Conservation (phyloP, 2,329 filamentous ascomycete genomes). For the Aspergillus calidoustus region DNA sequence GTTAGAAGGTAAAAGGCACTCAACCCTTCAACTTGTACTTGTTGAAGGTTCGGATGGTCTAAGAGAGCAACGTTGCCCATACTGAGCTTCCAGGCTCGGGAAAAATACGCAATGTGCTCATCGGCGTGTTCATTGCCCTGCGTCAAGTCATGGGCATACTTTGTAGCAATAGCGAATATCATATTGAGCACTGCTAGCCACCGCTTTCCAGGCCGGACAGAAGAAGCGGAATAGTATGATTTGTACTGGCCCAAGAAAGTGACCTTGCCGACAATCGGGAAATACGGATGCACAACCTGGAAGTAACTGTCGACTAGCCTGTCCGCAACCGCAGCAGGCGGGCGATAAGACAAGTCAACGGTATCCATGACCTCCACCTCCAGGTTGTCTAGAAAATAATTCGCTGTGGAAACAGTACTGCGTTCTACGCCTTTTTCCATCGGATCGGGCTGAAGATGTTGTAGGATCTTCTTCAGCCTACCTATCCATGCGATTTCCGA, state of each 20-base stretch:
- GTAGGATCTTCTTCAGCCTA: conserved; percentile 43
- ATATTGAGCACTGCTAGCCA: conserved; percentile 51
- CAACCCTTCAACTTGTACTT: conserved; percentile 49
- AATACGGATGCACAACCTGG: conserved; percentile 43
- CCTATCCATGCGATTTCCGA: conserved; percentile 52
- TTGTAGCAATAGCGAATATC: conserved; percentile 50
- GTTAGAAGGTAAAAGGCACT: conserved; percentile 47
- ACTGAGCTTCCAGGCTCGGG: conserved; percentile 47
- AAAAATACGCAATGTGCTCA: conserved; percentile 48
- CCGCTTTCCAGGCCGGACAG: conserved; percentile 41
- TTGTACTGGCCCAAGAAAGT: conserved; percentile 47
- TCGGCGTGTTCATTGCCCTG: conserved; percentile 31
- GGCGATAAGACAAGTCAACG: conserved; percentile 43
- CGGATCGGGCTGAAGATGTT: conserved; percentile 28
- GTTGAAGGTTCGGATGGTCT: conserved; percentile 48
- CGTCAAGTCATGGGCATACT: conserved; percentile 39
- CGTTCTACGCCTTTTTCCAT: conserved; percentile 24
- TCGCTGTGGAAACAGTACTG: conserved; percentile 39
- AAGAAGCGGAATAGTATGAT: conserved; percentile 38
- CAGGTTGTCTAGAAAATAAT: conserved; percentile 47
- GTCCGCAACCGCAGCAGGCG: conserved; percentile 43
- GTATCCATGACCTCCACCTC: conserved; percentile 39
- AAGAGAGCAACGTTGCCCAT: conserved; percentile 42
- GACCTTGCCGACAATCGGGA: conserved; percentile 47
- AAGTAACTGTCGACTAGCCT: conserved; percentile 47